Conservation (phyloP, 148 eudicot species). For the Drosera capensis region DNA sequence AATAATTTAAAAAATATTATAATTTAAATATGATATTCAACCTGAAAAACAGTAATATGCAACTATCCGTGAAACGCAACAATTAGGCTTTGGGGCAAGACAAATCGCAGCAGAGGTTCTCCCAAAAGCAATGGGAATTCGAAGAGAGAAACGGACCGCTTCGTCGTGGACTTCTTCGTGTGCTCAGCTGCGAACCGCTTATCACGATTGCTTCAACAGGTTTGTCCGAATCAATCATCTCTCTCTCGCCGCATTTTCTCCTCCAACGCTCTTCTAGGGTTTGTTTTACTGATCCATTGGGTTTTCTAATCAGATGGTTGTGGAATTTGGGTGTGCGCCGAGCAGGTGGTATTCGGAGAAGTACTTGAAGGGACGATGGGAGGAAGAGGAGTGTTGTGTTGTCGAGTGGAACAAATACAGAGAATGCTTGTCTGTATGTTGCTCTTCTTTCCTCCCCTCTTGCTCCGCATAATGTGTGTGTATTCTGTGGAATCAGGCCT, state of each 20-base stretch:
- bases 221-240: conserved; percentile 1
- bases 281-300: not conserved
- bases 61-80: too few relatives aligned
- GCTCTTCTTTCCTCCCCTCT: too few relatives aligned
- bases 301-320: too few relatives aligned
- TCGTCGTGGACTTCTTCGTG: conserved; percentile 52
- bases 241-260: too few relatives aligned
- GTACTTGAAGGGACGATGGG: conserved; percentile 87
- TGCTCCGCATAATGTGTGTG: too few relatives aligned
- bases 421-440: conserved; percentile 64
- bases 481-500: too few relatives aligned
- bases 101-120: too few relatives aligned
- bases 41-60: too few relatives aligned
- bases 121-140: not conserved
- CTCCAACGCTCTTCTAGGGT: not conserved
- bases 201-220: conserved; percentile 84
- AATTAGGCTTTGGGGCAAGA: too few relatives aligned
- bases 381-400: conserved; percentile 73
- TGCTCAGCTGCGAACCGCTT: conserved; percentile 62
- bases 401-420: conserved; percentile 84
- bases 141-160: not conserved
- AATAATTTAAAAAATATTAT: too few relatives aligned
- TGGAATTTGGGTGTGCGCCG: conserved; percentile 9
- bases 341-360: conserved; percentile 90
- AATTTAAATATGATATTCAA: too few relatives aligned